Evolutionary conservation across 2,329 filamentous ascomycete species (phyloP), one percentile per base, ranked within the genome.

Genomic region (Escovopsis sp.): DNA sequence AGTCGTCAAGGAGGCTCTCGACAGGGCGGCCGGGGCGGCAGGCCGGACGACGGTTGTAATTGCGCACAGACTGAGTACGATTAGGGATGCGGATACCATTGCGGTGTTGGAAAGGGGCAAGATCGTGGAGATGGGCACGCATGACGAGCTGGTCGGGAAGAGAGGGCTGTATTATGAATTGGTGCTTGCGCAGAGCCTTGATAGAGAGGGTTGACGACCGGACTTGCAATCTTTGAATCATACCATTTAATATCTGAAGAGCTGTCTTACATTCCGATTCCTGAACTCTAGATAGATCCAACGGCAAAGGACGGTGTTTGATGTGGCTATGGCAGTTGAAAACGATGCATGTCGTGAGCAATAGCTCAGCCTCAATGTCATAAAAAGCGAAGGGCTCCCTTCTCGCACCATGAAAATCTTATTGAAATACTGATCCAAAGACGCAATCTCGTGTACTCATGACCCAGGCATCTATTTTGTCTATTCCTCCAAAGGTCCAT

Each of bases 1-100:
- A 47, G 62, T 79, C 1, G 76, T 85, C 9, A 79, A 84, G 54
- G 64, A 62, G 4, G 78, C 78, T 0, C 64, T 85, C 18, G 72
- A 80, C 53, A 41, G 51, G 23, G 61, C 62, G 0, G 60, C 59
- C 0, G 55, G 55, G 3, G 60, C 60, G 0, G 56, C 54, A 3
- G 67, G 47, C 44, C 58, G 57, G 40, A 69, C 77, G 1, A 81
- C 77, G 0, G 64, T 84, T 9, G 75, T 77, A 4, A 77, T 84
- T 2, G 79, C 80, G 2, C 80, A 83, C 55, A 66, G 79, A 5
- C 51, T 68, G 4, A 65, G 74, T 23, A 68, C 65, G 0, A 59
- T 67, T 4, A 77, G 75, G 46, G 70, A 79, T 46, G 76, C 75
- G 0, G 70, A 82, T 53, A 54, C 65, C 0, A 83, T 83, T 46